Conservation (phyloP, 345 rosid species). For the Syzygium oleosum region DNA sequence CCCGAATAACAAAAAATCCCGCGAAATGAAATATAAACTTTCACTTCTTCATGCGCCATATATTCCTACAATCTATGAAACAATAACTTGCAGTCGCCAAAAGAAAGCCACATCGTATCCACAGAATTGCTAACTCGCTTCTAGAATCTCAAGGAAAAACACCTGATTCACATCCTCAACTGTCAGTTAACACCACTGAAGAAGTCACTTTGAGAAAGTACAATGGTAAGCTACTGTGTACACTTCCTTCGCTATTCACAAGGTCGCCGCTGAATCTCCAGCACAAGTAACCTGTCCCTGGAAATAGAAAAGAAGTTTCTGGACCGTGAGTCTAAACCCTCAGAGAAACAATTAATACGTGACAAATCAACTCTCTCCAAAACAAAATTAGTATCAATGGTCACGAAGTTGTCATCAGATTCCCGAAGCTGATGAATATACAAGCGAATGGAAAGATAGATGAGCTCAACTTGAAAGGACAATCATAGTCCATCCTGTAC, state of each 20-base stretch:
- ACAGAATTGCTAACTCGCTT: neutral
- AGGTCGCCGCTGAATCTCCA: slow-evolving; percentile 3
- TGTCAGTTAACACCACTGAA: neutral
- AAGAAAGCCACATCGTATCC: neutral
- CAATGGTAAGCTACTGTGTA: neutral
- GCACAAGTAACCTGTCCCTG: neutral
- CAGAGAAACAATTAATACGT: neutral
- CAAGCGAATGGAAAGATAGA: neutral
- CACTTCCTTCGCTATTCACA: slow-evolving; percentile 1
- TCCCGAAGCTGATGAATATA: neutral
- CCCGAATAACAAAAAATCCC: neutral
- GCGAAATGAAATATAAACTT: neutral
- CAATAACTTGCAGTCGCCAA: neutral
- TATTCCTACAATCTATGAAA: neutral
- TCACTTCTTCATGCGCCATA: neutral
- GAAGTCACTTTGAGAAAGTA: neutral
- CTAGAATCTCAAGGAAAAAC: neutral
- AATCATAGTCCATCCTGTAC: neutral
- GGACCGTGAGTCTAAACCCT: neutral
- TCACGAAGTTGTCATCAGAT: neutral
- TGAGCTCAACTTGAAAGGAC: neutral
- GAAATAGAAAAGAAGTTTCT: neutral
- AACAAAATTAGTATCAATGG: neutral
- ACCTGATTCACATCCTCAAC: neutral
- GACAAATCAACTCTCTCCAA: neutral